Percentiles rank a stretch among this genome's conserved stretches.
Conservation (phyloP, 371 early-diverging fungal genomes). For the Lichtheimia hyalospora region DNA sequence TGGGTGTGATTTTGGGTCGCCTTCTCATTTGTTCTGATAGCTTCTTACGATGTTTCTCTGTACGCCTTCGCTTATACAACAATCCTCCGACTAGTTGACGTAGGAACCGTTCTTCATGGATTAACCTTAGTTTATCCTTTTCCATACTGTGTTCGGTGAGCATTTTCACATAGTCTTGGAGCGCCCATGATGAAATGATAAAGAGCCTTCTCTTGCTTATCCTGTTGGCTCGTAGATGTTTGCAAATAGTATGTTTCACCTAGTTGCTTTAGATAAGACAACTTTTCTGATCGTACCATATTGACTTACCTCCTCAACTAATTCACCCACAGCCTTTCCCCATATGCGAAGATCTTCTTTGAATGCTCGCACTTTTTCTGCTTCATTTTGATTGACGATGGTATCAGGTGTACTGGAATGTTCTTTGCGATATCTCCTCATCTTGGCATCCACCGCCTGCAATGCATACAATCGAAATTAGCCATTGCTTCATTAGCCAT, state of each 20-base stretch:
- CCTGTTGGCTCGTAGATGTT: conserved; percentile 32
- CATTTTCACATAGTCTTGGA: conserved; percentile 34
- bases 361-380: not conserved
- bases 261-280: conserved; percentile 1
- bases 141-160: conserved; percentile 23
- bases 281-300: not conserved
- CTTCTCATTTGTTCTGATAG: no score
- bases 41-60: conserved; percentile 6
- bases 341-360: conserved; percentile 20
- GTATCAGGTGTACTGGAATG: not conserved
- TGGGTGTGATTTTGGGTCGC: no score
- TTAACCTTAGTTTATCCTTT: conserved; percentile 18
- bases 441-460: conserved; percentile 39
- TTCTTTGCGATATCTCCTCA: conserved; percentile 15
- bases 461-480: not conserved
- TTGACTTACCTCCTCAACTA: conserved; percentile 31
- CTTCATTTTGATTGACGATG: not conserved
- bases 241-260: conserved; percentile 32
- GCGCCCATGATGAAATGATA: conserved; percentile 39
- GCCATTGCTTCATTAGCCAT: not conserved
- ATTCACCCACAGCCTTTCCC: conserved; percentile 38
- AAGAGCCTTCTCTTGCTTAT: conserved; percentile 38
- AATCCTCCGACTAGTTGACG: conserved; percentile 42
- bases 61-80: conserved; percentile 28
- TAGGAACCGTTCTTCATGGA: conserved; percentile 44